Base-by-base conservation (phyloP, 257 asterid genomes). In the Rauvolfia tetraphylla region DNA sequence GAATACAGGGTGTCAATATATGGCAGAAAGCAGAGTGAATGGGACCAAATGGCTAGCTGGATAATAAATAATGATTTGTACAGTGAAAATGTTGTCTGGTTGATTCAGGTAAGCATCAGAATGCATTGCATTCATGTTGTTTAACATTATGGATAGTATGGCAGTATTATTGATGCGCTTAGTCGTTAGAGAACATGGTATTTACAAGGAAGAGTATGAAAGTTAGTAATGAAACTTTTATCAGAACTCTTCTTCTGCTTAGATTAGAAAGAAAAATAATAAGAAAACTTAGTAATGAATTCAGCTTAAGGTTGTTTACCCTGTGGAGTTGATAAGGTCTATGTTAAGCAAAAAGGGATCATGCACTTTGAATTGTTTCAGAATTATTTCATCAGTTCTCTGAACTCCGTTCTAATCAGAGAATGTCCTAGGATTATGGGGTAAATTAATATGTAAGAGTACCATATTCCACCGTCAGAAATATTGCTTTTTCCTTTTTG, bases 41-140 rank as follows among this genome's bases (percentile, higher is more conserved):
- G 97, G 98, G 98, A 94, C 82, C 97, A 94, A 85, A 85, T 92
- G 72, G 98, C 97, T 34, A 94, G 98, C 85, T 94, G 98, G 98
- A 92, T 94, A 58, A 92, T 94, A 53, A 94, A 95, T 80, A 92
- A 95, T 82, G 92, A 89, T 78, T 84, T 95, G 63, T 92, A 91
- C 84, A 87, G 93, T 76, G 96, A 92, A 84, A 95, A 95, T 82
- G 98, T 89, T 87, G 99, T 92, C 72, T 95, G 99, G 99, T 82
- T 95, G 86, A 95, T 95, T 83, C 99, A 95, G 98, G 99, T 95
- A 85, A 75, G 58, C 29, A 25, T 10, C 12, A n/a, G 62, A 11
- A 27, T 0, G 61, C 66, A 67, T 36, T 80, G 68, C 73, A 59
- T 66, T 73, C 68, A 31, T 73, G 76, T 17, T 48, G 36, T 65